These are phyloP conservation scores for Croton setiger DNA, from an alignment of 441 rosid genomes.

Conservation along the genomic window DNA sequence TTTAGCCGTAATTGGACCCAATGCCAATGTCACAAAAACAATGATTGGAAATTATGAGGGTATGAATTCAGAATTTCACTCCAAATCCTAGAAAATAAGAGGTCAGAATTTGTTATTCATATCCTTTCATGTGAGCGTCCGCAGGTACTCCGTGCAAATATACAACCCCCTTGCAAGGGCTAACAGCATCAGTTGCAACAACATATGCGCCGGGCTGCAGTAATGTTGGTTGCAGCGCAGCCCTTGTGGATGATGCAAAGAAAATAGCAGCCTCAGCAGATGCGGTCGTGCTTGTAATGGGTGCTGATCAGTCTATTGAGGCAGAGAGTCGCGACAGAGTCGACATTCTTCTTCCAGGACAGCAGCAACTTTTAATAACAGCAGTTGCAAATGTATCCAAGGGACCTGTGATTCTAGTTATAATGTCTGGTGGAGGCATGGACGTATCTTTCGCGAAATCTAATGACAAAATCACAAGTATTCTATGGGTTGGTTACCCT, in stretches of 20 bases:
- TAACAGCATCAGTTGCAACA: slow-evolving; percentile 53
- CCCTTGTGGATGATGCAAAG: slow-evolving; percentile 49
- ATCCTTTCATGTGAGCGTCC: too few species aligned
- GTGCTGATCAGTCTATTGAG: slow-evolving; percentile 70
- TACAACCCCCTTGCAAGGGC: slow-evolving; percentile 72
- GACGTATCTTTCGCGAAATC: slow-evolving; percentile 67
- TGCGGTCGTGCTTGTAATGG: slow-evolving; percentile 70
- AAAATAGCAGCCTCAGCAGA: slow-evolving; percentile 54
- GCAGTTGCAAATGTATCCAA: slow-evolving; percentile 65
- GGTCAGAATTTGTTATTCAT: not conserved
- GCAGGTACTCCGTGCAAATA: slow-evolving; percentile 81
- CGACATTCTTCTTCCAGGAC: slow-evolving; percentile 63
- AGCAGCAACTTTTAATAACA: slow-evolving; percentile 56
- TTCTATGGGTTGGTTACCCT: slow-evolving; percentile 89
- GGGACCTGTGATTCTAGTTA: slow-evolving; percentile 76
- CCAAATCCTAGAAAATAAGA: too few species aligned
- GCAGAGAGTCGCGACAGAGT: slow-evolving; percentile 53
- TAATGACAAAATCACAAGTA: slow-evolving; percentile 52
- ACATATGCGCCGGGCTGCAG: slow-evolving; percentile 58
- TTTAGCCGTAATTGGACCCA: slow-evolving; percentile 91
- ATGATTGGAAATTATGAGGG: slow-evolving; percentile 97
- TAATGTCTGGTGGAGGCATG: slow-evolving; percentile 90
- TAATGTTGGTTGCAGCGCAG: slow-evolving; percentile 49
- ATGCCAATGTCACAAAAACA: slow-evolving; percentile 72
- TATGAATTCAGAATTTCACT: slow-evolving; percentile 1